These are phyloP conservation scores for Penicillium ochrochloron DNA, from an alignment of 495 filamentous ascomycete genomes.

Conservation along the genomic window DNA sequence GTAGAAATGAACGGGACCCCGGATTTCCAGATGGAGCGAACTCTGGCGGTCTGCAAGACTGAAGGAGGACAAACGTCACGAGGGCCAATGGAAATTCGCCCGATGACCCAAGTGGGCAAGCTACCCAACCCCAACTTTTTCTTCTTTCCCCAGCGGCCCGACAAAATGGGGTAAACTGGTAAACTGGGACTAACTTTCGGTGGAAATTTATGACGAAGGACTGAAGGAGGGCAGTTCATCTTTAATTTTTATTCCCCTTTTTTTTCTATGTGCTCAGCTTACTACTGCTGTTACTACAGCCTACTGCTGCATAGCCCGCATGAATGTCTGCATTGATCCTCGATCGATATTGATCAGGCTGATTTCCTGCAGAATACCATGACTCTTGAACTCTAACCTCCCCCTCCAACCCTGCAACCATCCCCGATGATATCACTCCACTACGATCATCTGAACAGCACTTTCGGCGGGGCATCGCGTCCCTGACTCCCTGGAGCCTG, in stretches of 20 bases:
- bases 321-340: neutral
- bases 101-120: conserved; percentile 13
- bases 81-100: conserved; percentile 17
- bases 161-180: neutral
- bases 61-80: conserved; percentile 32
- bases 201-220: neutral
- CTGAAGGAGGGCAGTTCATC: neutral
- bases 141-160: conserved; percentile 10
- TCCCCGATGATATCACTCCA: conserved; percentile 20
- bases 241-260: conserved; percentile 4
- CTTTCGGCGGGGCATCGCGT: neutral
- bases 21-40: conserved; percentile 6
- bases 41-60: conserved; percentile 23
- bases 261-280: neutral
- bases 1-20: conserved; percentile 12
- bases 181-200: conserved; percentile 7
- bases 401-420: neutral
- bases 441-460: conserved; percentile 20
- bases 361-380: neutral
- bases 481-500: conserved; percentile 11
- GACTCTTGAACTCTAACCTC: neutral
- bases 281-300: no score
- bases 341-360: conserved; percentile 3
- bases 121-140: conserved; percentile 15
- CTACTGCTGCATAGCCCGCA: neutral